Evolutionary conservation across 306 rosid species (phyloP).

Genomic region (Hylodesmum podocarpum): DNA sequence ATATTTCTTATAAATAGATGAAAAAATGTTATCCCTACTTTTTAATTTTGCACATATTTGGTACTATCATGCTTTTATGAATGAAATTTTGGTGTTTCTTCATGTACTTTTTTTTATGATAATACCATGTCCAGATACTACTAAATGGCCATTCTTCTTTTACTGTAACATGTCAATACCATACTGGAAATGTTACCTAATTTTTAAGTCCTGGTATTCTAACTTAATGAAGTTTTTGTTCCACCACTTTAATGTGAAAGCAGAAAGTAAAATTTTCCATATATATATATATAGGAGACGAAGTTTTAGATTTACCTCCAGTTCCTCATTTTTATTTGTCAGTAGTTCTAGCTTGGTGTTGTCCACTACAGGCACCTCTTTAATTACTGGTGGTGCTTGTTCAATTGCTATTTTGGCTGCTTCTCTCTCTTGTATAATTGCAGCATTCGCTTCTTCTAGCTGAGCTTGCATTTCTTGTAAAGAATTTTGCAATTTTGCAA

Average conservation of each 20-base stretch:
- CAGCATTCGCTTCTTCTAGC: conserved; percentile 70
- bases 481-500: conserved; percentile 55
- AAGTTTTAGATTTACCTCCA: conserved; percentile 52
- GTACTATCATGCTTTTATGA: background rate
- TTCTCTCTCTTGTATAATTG: conserved; percentile 71
- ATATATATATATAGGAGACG: background rate
- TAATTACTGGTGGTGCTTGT: conserved; percentile 83
- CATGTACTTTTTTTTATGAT: background rate
- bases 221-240: background rate
- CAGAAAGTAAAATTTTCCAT: conserved; percentile 13
- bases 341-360: conserved; percentile 69
- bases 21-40: background rate
- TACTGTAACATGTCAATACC: background rate
- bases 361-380: conserved; percentile 83
- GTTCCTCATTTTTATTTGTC: conserved; percentile 59
- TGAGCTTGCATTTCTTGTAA: conserved; percentile 69
- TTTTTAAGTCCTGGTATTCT: background rate
- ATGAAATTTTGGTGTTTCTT: conserved; percentile 10
- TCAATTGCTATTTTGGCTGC: conserved; percentile 85
- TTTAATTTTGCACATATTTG: background rate
- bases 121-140: conserved; percentile 8
- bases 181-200: background rate
- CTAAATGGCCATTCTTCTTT: background rate
- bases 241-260: background rate
- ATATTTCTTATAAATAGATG: background rate